Conservation (phyloP, 2,329 filamentous ascomycete species). For the Cordyceps farinosa region DNA sequence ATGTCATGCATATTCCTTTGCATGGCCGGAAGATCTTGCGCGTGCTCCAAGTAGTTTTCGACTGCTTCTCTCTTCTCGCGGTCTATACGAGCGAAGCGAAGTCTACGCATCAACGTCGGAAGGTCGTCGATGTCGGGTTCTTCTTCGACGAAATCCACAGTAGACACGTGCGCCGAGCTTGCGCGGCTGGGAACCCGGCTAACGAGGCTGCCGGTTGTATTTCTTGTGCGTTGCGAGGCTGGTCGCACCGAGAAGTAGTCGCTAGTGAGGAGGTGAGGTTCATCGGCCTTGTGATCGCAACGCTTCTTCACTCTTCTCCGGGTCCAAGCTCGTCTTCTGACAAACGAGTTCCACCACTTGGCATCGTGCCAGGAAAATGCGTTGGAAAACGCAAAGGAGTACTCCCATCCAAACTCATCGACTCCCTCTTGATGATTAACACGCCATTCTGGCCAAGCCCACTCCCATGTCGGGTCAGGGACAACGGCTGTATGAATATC, state of each 20-base stretch:
- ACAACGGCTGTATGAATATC: slow-evolving; percentile 82
- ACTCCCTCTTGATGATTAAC: slow-evolving; percentile 67
- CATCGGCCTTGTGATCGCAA: slow-evolving; percentile 40
- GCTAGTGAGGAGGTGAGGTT: slow-evolving; percentile 64
- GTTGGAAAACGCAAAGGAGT: slow-evolving; percentile 80
- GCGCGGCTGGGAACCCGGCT: slow-evolving; percentile 33
- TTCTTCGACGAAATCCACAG: slow-evolving; percentile 50
- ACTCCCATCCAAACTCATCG: slow-evolving; percentile 94
- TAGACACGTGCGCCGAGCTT: slow-evolving; percentile 35
- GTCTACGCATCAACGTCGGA: slow-evolving; percentile 61
- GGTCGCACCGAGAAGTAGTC: slow-evolving; percentile 78
- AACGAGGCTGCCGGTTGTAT: slow-evolving; percentile 32
- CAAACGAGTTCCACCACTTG: slow-evolving; percentile 92
- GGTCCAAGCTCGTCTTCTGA: slow-evolving; percentile 85
- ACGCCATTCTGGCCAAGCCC: slow-evolving; percentile 68
- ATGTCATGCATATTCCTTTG: slow-evolving; percentile 76
- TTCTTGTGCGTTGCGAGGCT: slow-evolving; percentile 38
- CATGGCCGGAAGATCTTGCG: slow-evolving; percentile 72
- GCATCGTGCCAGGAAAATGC: slow-evolving; percentile 82
- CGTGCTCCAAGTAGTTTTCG: slow-evolving; percentile 75
- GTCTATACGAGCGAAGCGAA: slow-evolving; percentile 74
- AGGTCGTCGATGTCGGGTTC: slow-evolving; percentile 60
- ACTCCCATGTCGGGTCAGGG: slow-evolving; percentile 93
- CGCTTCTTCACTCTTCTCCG: slow-evolving; percentile 68
- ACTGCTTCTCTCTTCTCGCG: slow-evolving; percentile 86